phyloP scores from a whole-genome alignment of 805 yeast species.

The Trichomonascus vanleenenianus region DNA sequence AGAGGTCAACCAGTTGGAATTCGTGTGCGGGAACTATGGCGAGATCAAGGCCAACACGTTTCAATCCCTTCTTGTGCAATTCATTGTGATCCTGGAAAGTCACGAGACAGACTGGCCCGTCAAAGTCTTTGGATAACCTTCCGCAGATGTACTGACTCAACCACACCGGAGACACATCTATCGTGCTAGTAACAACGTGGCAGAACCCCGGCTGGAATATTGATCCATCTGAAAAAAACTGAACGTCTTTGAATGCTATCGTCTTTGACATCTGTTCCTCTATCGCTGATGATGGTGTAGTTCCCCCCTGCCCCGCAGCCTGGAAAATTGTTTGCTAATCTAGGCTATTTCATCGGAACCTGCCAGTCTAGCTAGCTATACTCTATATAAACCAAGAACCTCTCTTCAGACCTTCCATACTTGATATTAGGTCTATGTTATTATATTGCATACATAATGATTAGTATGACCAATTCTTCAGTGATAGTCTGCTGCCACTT shows the following conservation, averaged over 20 bases:
- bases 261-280: no score
- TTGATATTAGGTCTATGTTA: no score
- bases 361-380: no score
- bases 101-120: conserved; percentile 9
- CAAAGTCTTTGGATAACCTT: not conserved
- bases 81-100: conserved; percentile 7
- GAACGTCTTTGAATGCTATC: conserved; percentile 5
- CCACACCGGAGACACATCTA: conserved; percentile 16
- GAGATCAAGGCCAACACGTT: conserved; percentile 6
- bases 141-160: conserved; percentile 10
- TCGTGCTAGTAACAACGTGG: conserved; percentile 2
- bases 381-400: no score
- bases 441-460: no score
- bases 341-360: no score
- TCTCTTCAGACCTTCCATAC: no score
- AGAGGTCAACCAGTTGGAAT: conserved; percentile 12
- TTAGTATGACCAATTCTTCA: no score
- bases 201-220: conserved; percentile 1
- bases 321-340: no score
- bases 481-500: no score
- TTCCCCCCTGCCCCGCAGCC: no score
- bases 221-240: conserved; percentile 8
- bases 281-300: no score
- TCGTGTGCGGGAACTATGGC: not conserved
- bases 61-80: conserved; percentile 2